Base-by-base conservation (phyloP, 108 stramenopile genomes). In the Cyclostephanos tholiformis region DNA sequence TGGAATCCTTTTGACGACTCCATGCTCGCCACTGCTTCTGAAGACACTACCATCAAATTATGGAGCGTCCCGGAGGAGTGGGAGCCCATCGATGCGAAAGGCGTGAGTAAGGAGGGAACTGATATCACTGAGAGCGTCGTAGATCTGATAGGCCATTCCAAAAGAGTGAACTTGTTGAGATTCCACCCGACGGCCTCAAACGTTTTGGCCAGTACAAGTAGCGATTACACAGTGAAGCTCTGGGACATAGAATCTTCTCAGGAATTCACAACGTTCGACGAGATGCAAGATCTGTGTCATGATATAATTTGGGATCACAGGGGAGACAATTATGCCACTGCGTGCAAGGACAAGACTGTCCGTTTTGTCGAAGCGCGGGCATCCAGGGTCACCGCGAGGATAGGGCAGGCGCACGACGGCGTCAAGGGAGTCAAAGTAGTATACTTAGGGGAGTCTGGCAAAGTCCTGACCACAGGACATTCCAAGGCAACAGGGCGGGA, bases 1-100 rank as follows among this genome's bases (percentile, higher is more conserved):
- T 99, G 96, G 90, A 97, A 92, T 71, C 98, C 98, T 19, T 98
- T 98, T 76, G 93, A 98, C 75, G 97, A 97, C 75, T 71, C 83
- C 72, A 84, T 99, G 84, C 50, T 99, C 36, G 97, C 97, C 19
- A 91, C 96, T 44, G 96, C 91, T 8, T 85, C 84, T 53, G 97
- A 98, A 67, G 99, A 99, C 80, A 86, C 90, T 48, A 97, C 93
- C 29, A 92, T 99, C 74, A 99, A 98, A 71, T 65, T 99, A 22
- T 99, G 99, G 99, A 82, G 82, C 35, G 97, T 99, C 72, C 99
- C 99, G 4, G 91, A 92, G 3, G 86, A 87, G 22, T 95, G 91
- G 91, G 94, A 95, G 65, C 94, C 94, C 14, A 95, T 89, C 32
- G 90, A 89, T 67, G 96, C 96, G 26, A 96, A 82, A 11, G 99